Conservation (phyloP, 768 basidiomycete species). For the Trametes coccinea region DNA sequence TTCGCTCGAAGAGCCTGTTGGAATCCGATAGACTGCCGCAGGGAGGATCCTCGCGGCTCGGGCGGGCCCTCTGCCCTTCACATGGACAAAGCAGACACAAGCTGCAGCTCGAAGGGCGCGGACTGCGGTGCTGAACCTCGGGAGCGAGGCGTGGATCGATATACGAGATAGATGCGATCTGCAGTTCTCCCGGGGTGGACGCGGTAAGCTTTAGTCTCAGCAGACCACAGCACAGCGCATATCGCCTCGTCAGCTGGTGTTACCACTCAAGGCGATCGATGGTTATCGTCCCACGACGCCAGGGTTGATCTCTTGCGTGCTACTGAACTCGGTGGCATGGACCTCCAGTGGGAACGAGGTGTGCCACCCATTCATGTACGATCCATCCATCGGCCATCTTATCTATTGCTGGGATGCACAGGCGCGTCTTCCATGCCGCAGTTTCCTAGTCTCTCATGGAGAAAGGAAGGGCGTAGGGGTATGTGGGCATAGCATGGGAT, state of each 20-base stretch:
- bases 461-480: background rate
- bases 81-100: constrained; percentile 9
- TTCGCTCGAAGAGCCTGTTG: no score
- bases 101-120: background rate
- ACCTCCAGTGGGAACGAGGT: no score
- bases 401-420: background rate
- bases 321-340: background rate
- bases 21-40: background rate
- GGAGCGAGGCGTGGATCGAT: constrained; percentile 16
- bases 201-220: constrained; percentile 23
- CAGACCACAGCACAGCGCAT: constrained; percentile 9
- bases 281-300: constrained; percentile 12
- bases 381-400: constrained; percentile 1
- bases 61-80: constrained; percentile 1
- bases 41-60: constrained; percentile 1
- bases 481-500: background rate
- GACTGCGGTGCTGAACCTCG: background rate
- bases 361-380: constrained; percentile 4
- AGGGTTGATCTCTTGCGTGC: constrained; percentile 2
- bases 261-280: constrained; percentile 8
- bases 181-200: constrained; percentile 17
- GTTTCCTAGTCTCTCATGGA: background rate
- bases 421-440: background rate
- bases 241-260: background rate
- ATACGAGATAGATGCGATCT: constrained; percentile 4